Evolutionary conservation across 345 rosid species (phyloP).

Genomic region (Noccaea bulbosa): DNA sequence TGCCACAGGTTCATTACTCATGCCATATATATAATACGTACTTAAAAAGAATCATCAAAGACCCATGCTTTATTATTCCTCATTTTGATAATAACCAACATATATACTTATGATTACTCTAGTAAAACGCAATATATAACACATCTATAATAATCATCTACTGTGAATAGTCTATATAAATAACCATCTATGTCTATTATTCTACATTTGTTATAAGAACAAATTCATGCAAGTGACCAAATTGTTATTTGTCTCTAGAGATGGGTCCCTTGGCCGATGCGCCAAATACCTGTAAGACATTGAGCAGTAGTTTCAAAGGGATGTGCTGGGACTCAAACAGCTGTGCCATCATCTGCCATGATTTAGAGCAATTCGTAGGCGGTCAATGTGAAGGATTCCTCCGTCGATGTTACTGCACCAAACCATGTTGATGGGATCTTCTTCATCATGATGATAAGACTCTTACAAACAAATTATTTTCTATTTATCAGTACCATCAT

Average conservation of each 20-base stretch:
- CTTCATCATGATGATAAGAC: not conserved
- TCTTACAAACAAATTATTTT: not conserved
- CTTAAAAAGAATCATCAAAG: not conserved
- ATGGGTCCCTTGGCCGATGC: not conserved
- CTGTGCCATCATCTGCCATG: not conserved
- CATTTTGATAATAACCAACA: not conserved
- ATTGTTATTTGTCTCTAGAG: not conserved
- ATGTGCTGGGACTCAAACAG: not conserved
- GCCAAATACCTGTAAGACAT: not conserved
- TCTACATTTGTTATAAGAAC: not conserved
- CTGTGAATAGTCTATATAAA: not conserved
- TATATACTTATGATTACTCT: not conserved
- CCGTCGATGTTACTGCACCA: slow-evolving; percentile 6
- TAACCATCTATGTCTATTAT: not conserved
- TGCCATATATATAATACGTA: not conserved
- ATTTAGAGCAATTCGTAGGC: not conserved
- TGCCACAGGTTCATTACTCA: slow-evolving; percentile 17
- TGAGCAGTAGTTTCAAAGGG: not conserved
- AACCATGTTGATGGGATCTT: not conserved
- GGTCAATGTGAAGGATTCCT: not conserved
- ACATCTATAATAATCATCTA: not conserved
- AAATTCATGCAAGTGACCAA: not conserved
- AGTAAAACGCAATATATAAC: not conserved
- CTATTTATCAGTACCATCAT: not conserved
- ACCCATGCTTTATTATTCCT: not conserved